Evolutionary conservation across 371 early-diverging fungal species (phyloP).

Genomic region (Apophysomyces trapeziformis): DNA sequence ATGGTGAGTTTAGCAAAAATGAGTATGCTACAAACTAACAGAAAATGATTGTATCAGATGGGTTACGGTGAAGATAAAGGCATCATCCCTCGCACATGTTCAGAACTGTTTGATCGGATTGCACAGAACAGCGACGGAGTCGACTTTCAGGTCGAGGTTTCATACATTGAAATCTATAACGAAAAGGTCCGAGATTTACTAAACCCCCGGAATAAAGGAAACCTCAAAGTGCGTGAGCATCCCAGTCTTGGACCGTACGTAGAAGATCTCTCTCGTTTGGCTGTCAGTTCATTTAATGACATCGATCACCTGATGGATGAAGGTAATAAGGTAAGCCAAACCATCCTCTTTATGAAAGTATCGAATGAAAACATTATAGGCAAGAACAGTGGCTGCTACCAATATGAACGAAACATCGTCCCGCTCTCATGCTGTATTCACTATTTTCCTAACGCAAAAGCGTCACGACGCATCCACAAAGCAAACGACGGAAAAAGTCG

Average conservation of each 20-base stretch:
- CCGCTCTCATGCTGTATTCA: slow-evolving; percentile 96
- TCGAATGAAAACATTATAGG: slow-evolving; percentile 35
- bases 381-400: slow-evolving; percentile 92
- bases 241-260: slow-evolving; percentile 91
- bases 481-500: slow-evolving; percentile 78
- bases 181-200: slow-evolving; percentile 94
- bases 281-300: slow-evolving; percentile 79
- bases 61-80: slow-evolving; percentile 80
- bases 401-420: slow-evolving; percentile 96
- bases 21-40: not conserved
- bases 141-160: slow-evolving; percentile 78
- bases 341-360: not conserved
- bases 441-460: slow-evolving; percentile 78
- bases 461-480: slow-evolving; percentile 62
- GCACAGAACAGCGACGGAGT: slow-evolving; percentile 44
- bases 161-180: slow-evolving; percentile 85
- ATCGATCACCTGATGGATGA: slow-evolving; percentile 83
- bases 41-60: slow-evolving; percentile 42
- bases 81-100: slow-evolving; percentile 83
- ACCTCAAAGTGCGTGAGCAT: slow-evolving; percentile 88
- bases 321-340: slow-evolving; percentile 75
- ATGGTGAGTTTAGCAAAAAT: slow-evolving; percentile 62
- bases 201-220: slow-evolving; percentile 76
- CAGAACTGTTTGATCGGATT: slow-evolving; percentile 78
- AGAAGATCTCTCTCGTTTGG: slow-evolving; percentile 85